A percentile compares a stretch with the other conserved stretches of the same genome.
Conservation (phyloP, 495 filamentous ascomycete genomes). For the Delitschia confertaspora region DNA sequence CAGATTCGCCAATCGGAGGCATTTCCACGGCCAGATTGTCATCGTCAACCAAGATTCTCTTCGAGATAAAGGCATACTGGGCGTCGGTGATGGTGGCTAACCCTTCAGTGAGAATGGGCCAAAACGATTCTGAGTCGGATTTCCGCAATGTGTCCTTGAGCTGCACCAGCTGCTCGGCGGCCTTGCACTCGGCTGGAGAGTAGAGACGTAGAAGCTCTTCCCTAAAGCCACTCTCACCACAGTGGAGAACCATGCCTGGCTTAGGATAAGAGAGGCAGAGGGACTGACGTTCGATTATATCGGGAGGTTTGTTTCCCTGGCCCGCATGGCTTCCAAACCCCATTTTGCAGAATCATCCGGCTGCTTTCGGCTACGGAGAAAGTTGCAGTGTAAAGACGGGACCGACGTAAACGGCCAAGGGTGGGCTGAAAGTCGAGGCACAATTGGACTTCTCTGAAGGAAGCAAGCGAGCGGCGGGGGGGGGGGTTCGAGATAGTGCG, state of each 20-base stretch:
- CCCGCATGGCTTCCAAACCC: neutral
- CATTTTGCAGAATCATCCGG: neutral
- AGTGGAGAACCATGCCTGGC: conserved; percentile 34
- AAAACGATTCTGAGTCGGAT: conserved; percentile 54
- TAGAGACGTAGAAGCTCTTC: conserved; percentile 42
- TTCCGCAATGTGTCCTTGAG: conserved; percentile 53
- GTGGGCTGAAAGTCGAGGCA: neutral
- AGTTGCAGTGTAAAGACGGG: neutral
- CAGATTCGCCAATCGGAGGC: conserved; percentile 48
- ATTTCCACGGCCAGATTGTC: conserved; percentile 48
- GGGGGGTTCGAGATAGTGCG: neutral
- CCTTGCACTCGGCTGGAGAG: conserved; percentile 48
- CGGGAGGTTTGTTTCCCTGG: conserved; percentile 16
- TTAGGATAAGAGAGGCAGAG: conserved; percentile 25
- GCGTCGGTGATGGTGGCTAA: conserved; percentile 54
- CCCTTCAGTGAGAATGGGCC: conserved; percentile 57
- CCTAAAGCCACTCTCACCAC: conserved; percentile 45
- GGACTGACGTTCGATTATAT: conserved; percentile 27
- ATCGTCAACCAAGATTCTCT: conserved; percentile 54
- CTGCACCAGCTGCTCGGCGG: conserved; percentile 51
- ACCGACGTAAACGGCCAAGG: neutral
- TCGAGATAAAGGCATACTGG: conserved; percentile 65
- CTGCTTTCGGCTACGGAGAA: neutral
- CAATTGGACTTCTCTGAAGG: neutral
- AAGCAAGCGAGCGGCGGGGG: neutral